Evolutionary conservation across 257 asterid species (phyloP).

Genomic region (Solanum ossicruentum): DNA sequence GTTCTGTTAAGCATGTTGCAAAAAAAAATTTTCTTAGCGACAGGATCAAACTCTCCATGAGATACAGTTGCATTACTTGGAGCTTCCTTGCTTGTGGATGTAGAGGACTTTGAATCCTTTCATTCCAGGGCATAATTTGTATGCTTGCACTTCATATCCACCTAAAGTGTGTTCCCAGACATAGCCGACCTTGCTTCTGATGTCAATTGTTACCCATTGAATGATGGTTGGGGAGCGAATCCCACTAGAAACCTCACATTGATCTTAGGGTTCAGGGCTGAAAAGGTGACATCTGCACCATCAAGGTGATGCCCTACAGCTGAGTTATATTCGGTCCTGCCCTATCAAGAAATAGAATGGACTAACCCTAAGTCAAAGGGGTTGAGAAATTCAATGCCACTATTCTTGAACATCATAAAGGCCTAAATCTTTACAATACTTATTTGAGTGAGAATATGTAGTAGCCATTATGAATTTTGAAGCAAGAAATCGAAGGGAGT

Average conservation of each 20-base stretch:
- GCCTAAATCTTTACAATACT: neutral
- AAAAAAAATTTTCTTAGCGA: neutral
- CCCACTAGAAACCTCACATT: neutral
- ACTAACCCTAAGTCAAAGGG: neutral
- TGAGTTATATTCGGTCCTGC: neutral
- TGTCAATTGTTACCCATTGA: neutral
- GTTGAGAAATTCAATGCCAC: neutral
- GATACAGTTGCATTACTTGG: neutral
- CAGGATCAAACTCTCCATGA: neutral
- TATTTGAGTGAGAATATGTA: neutral
- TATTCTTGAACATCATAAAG: neutral
- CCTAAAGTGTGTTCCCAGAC: neutral
- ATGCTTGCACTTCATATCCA: neutral
- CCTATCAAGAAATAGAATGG: neutral
- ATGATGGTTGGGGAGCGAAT: neutral
- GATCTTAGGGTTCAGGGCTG: too few relatives aligned
- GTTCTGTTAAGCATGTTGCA: neutral
- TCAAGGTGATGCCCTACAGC: neutral
- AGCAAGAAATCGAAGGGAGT: neutral
- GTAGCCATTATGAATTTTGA: neutral
- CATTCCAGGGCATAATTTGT: neutral
- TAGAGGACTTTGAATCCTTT: neutral
- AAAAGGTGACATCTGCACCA: neutral
- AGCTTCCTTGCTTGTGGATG: neutral
- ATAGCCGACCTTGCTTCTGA: neutral